Conservation (phyloP, 108 stramenopile species). For the Stephanodiscus triporus region DNA sequence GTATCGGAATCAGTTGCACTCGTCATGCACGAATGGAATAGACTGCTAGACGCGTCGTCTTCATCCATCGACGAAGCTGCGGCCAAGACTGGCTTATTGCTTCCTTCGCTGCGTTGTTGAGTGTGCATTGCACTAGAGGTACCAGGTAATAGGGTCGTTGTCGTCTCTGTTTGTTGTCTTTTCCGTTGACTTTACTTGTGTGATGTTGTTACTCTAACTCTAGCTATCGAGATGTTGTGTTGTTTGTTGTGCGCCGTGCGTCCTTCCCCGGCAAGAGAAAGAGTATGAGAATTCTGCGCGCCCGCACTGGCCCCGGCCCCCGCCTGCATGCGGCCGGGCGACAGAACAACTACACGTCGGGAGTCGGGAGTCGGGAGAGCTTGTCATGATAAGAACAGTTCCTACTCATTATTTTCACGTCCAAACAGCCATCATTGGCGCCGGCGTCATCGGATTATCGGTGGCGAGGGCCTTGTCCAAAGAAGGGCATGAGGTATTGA, state of each 20-base stretch:
- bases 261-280: too few relatives aligned
- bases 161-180: too few relatives aligned
- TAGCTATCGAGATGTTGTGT: too few relatives aligned
- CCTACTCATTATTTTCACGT: slow-evolving; percentile 45
- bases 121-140: background rate
- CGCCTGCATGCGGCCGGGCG: too few relatives aligned
- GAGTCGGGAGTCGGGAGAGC: too few relatives aligned
- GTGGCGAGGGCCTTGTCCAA: slow-evolving; percentile 65
- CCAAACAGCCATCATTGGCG: slow-evolving; percentile 79
- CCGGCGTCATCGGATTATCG: slow-evolving; percentile 83
- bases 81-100: background rate
- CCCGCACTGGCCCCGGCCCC: too few relatives aligned
- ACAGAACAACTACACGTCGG: too few relatives aligned
- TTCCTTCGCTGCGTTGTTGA: background rate
- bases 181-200: too few relatives aligned
- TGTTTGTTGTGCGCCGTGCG: too few relatives aligned
- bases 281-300: too few relatives aligned
- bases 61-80: background rate
- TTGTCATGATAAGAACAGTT: background rate
- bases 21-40: slow-evolving; percentile 44
- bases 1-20: slow-evolving; percentile 1
- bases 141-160: too few relatives aligned
- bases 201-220: too few relatives aligned
- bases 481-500: slow-evolving; percentile 67
- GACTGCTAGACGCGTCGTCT: slow-evolving; percentile 23